Base-by-base conservation (phyloP, 2,329 filamentous ascomycete species). In the Dendrostoma leiphaemia region DNA sequence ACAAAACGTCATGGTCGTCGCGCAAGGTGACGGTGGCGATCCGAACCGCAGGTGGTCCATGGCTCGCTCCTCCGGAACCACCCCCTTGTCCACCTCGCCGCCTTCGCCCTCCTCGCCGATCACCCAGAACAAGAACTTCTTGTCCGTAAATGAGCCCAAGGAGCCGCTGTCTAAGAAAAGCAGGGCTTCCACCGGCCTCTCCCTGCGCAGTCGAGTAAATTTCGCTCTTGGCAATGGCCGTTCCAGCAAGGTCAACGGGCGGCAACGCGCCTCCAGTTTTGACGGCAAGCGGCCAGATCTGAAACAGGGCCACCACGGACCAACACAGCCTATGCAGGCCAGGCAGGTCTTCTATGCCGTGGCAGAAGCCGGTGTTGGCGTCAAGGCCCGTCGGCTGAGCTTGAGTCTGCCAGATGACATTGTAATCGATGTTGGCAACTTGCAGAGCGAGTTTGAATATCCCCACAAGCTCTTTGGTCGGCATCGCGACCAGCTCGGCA, bases 361-460 rank as follows among this genome's bases (percentile, higher is more conserved):
- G 1, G 87, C 89, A 2, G 84, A 85, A 49, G 80, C 81, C 21
- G 89, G 89, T 12, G 88, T 85, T 17, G 89, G 89, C 9, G 79
- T 89, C 67, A 93, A 92, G 72, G 85, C 89, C 28, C 81, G 89
- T n/a, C 84, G 88, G 48, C 77, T 93, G 73, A 92, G 89, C 64
- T 69, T 90, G 46, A 88, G 81, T 63, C 74, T 91, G 24, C 86
- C 87, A 1, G 88, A 91, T 61, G 86, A 90, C 61, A 89, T 91
- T 65, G 80, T 79, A 1, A 85, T 91, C 28, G 85, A 90, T 57
- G 80, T 85, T 9, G 86, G 79, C 24, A 85, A 90, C 48, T 76
- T 93, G 4, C 78, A 82, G 56, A 77, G 79, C 44, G 88, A 91
- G 62, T 93, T 85, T 62, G 84, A 86, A 58, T 88, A 86, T 60